Conservation (phyloP, 202 grass and related monocot species). For the Setaria italica region DNA sequence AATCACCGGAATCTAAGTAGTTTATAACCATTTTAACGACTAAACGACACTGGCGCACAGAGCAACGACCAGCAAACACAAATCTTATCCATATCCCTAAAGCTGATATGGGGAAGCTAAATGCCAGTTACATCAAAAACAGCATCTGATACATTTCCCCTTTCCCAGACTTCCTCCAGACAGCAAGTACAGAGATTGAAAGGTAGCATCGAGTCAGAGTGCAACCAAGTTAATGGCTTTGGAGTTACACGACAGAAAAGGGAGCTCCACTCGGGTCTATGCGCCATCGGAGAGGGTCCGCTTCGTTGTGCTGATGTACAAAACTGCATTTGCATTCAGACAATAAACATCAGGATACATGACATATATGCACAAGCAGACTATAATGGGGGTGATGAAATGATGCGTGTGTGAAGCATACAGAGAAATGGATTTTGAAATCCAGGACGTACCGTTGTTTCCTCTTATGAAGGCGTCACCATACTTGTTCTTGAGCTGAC, state of each 20-base stretch:
- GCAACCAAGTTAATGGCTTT: conserved; percentile 1
- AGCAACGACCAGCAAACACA: not conserved
- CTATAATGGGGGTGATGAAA: not conserved
- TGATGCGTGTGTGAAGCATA: not conserved
- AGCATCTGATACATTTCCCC: conserved; percentile 22
- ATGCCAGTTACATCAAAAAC: conserved; percentile 37
- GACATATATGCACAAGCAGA: not conserved
- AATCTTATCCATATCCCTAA: conserved; percentile 32
- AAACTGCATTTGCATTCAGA: conserved; percentile 72
- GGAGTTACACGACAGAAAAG: not conserved
- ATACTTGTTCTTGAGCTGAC: conserved; percentile 85
- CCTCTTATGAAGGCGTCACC: conserved; percentile 90
- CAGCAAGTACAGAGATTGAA: conserved; percentile 39
- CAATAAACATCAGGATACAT: conserved; percentile 24
- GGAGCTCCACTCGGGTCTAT: not conserved
- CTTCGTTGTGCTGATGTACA: conserved; percentile 94
- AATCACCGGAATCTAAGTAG: not conserved
- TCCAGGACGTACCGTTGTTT: conserved; percentile 76
- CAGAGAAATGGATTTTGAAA: not conserved
- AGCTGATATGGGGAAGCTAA: conserved; percentile 38
- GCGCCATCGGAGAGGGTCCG: conserved; percentile 56
- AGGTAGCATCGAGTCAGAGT: conserved; percentile 30
- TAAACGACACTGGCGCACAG: not conserved
- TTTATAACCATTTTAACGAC: no score
- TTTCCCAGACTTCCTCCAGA: not conserved